A percentile compares a stretch with the other conserved stretches of the same genome.
Conservation (phyloP, 2,329 filamentous ascomycete genomes). For the Alternaria postmessia region DNA sequence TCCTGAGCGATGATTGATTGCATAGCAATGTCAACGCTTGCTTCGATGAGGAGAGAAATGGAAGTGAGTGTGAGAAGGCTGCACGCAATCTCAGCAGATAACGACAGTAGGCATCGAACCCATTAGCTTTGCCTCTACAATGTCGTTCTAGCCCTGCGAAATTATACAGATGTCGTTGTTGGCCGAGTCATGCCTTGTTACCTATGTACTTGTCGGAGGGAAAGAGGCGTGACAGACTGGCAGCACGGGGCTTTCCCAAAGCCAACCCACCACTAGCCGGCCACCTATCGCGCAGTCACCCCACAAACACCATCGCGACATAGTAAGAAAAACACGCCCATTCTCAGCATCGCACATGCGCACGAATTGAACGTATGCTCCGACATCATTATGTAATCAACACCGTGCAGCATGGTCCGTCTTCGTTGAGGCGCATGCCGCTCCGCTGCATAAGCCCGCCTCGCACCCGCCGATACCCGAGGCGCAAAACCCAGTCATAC, state of each 20-base stretch:
- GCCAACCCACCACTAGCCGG: not conserved
- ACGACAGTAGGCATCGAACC: not conserved
- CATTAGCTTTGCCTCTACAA: not conserved
- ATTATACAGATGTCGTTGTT: not conserved
- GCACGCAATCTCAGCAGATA: not conserved
- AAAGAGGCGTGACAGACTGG: not conserved
- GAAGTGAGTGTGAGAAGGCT: not conserved
- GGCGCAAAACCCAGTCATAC: constrained; percentile 32
- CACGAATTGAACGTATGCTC: not conserved
- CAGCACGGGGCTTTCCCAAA: too few species aligned
- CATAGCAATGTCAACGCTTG: not conserved
- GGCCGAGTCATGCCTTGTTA: fast-evolving
- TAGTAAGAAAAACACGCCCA: not conserved
- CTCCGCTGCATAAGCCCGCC: not conserved
- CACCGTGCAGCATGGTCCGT: not conserved
- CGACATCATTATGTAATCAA: not conserved
- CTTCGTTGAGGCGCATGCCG: not conserved
- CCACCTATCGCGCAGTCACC: too few species aligned
- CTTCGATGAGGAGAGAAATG: not conserved
- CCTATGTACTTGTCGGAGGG: too few species aligned
- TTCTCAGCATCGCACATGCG: not conserved
- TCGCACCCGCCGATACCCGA: constrained; percentile 26
- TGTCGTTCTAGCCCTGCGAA: not conserved
- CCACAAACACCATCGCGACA: not conserved
- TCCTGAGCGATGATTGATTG: not conserved